phyloP scores from a whole-genome alignment of 768 basidiomycete genomes.

The Russula sp. region DNA sequence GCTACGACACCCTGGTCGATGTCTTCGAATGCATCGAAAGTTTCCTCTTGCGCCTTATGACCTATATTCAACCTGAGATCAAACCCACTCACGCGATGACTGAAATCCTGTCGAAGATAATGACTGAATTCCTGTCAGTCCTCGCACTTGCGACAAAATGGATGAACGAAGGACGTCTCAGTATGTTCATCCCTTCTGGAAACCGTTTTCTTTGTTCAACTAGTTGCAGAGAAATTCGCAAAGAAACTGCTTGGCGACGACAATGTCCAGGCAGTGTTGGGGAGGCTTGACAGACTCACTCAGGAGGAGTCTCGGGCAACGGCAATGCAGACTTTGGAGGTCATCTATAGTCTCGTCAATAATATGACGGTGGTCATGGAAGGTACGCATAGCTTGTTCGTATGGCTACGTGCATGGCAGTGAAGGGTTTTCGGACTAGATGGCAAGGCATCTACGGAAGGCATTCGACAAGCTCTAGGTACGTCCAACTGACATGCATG shows the following conservation, averaged over 20 bases:
- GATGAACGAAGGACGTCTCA: neutral
- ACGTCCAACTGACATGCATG: no score
- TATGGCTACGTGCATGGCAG: no score
- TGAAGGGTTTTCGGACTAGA: no score
- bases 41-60: neutral
- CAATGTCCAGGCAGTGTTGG: neutral
- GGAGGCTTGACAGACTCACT: neutral
- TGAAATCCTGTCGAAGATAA: neutral
- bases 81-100: neutral
- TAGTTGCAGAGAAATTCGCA: neutral
- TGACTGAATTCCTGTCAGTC: neutral
- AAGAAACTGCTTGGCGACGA: neutral
- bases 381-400: no score
- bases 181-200: neutral
- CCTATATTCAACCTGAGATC: neutral
- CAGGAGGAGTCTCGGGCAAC: neutral
- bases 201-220: neutral
- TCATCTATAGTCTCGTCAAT: no score
- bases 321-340: no score
- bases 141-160: neutral
- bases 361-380: no score
- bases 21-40: neutral
- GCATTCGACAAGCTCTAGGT: no score
- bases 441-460: no score
- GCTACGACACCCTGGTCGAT: neutral